Evolutionary conservation across 176 grass and related monocot genomes (phyloP), one percentile per base, ranked within the genome.

Genomic region (Pontederia crassipes): DNA sequence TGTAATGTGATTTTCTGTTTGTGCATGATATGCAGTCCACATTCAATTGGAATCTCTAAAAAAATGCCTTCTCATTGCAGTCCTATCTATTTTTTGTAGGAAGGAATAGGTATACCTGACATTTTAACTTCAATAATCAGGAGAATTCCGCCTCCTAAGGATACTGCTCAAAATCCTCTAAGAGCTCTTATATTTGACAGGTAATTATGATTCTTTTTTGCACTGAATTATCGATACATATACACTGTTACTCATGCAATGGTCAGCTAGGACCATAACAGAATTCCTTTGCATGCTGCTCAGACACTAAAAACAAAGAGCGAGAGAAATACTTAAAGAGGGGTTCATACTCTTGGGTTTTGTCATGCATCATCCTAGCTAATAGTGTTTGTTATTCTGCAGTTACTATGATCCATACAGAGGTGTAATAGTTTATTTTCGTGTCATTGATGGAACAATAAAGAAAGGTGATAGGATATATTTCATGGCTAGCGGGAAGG

Each of bases 171-270:
- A 57, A 73, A 60, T 55, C 91, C 86, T 74, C 81, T 90, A 59
- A 96, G 91, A 51, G 91, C 91, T 80, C 91, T 96, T 68, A 96
- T 96, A 84, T 96, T 96, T 82, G 91, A 96, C 62, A 96, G 91
- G 91, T 96, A 75, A 28, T 49, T 67, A 50, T 75, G 49, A 40
- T 40, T 40, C 3, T 40, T 40, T 40, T 40, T 40, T 40, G 20
- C 32, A 40, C 32, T 40, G 32, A 40, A 2, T 40, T 40, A 40
- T 40, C 32, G 32, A 40, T 40, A 4, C 6, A 40, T 40, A 7
- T 40, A 40, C 32, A 40, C 32, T 40, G 32, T 40, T 40, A 40
- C 20, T 40, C 32, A 40, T 40, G 32, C 6, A 40, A 4, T 40
- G 32, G 32, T 40, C 32, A 40, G 32, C 32, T 40, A 40, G 6